Base-by-base conservation (phyloP, 768 basidiomycete genomes). In the Tephrocybe sp. region DNA sequence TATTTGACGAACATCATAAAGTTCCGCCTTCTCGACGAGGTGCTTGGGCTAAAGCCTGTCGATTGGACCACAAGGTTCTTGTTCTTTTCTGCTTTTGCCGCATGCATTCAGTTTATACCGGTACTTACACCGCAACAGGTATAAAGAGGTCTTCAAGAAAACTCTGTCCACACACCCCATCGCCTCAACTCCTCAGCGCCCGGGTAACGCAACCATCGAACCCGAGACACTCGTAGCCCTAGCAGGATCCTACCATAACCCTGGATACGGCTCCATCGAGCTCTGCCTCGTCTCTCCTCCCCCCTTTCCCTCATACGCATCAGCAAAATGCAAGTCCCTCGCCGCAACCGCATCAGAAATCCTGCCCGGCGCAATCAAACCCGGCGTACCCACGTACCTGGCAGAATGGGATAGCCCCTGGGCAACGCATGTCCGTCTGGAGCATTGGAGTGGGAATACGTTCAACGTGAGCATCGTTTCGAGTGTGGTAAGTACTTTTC, bases 251-350 rank as follows among this genome's bases (percentile, higher is more conserved):
- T 68, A 64, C 40, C 23, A 44, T 7, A 59, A 63, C 47, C 16
- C n/a, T 0, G 63, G 62, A 0, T 68, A 66, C 44, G 62, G 62
- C 0, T 39, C 42, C 1, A 20, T 65, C 32, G 61, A 64, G 26
- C 56, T 66, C n/a, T 66, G 65, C 39, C 23, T 38, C 10, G 45
- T 52, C 17, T 14, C 36, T 16, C 38, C 44, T 5, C 13, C 38
- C 6, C n/a, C 44, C 38, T n/a, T 30, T 4, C 13, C 34, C 4
- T 8, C 44, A 10, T 36, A 20, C 3, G 35, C 50, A 7, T 53
- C 53, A 12, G 19, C 34, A 7, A 32, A 26, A 9, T 59, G 59
- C 48, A 39, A 51, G 43, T 8, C 43, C 16, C 40, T 60, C 31
- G 42, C 51, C 16, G 32, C 53, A 7, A 34, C 51, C 16, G 39